These are phyloP conservation scores for Iris pallida DNA, from an alignment of 116 monocot species.

Conservation along the genomic window DNA sequence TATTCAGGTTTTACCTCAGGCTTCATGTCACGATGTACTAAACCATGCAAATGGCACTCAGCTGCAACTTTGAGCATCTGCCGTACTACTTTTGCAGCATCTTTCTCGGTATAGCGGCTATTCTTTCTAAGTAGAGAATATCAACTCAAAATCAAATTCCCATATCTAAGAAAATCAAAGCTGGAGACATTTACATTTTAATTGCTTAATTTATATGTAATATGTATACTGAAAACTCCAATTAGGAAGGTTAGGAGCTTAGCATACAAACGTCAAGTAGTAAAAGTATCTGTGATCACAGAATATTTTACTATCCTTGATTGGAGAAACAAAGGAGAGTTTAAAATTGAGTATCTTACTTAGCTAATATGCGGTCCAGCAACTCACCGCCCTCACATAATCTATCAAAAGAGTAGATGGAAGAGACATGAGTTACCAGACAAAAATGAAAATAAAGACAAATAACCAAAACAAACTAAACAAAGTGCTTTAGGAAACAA, in stretches of 20 bases:
- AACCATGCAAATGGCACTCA: constrained; percentile 85
- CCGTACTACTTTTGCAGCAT: constrained; percentile 75
- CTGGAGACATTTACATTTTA: not conserved
- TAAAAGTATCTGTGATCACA: not conserved
- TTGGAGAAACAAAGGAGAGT: not conserved
- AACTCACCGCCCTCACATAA: constrained; percentile 98
- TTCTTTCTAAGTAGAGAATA: constrained; percentile 51
- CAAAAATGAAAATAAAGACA: not conserved
- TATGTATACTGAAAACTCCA: not conserved
- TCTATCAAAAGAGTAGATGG: constrained; percentile 25
- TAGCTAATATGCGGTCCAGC: constrained; percentile 81
- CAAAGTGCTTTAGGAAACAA: not conserved
- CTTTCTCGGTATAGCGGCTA: constrained; percentile 87
- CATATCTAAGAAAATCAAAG: not conserved
- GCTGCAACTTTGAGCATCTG: constrained; percentile 97
- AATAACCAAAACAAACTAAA: not conserved
- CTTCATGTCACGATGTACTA: constrained; percentile 95
- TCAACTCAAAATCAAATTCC: not conserved
- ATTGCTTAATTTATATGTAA: constrained; percentile 1
- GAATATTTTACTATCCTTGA: not conserved
- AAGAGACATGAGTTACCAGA: not conserved
- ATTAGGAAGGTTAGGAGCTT: not conserved
- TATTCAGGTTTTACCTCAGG: constrained; percentile 61
- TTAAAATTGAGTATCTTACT: constrained; percentile 41
- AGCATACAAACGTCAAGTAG: not conserved